These are phyloP conservation scores for Panaeolus papilionaceus DNA, from an alignment of 768 basidiomycete genomes.

Conservation along the genomic window DNA sequence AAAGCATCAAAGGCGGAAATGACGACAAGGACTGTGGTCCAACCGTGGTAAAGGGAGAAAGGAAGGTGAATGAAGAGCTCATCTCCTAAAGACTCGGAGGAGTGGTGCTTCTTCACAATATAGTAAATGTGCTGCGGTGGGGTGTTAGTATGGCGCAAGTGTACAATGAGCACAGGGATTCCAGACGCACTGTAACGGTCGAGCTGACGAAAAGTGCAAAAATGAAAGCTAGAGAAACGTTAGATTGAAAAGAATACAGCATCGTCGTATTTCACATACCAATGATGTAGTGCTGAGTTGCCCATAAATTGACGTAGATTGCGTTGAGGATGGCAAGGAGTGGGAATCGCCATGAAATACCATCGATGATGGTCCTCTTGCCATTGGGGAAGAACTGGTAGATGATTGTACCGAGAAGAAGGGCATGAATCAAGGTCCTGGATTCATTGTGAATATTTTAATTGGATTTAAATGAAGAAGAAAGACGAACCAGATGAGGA, in stretches of 20 bases:
- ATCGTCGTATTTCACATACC: slow-evolving; percentile 43
- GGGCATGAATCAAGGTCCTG: slow-evolving; percentile 88
- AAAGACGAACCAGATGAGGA: slow-evolving; percentile 78
- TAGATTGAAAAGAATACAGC: slow-evolving; percentile 18
- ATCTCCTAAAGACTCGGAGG: slow-evolving; percentile 66
- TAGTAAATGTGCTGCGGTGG: slow-evolving; percentile 86
- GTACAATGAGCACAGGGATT: slow-evolving; percentile 17
- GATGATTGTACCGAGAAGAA: slow-evolving; percentile 89
- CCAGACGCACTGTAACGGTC: slow-evolving; percentile 50
- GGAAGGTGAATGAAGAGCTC: slow-evolving; percentile 95
- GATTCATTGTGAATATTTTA: slow-evolving; percentile 18
- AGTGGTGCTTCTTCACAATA: slow-evolving; percentile 86
- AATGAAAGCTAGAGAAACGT: slow-evolving; percentile 69
- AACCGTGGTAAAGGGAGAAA: slow-evolving; percentile 95
- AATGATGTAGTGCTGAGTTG: slow-evolving; percentile 71
- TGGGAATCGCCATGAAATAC: slow-evolving; percentile 91
- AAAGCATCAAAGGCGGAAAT: slow-evolving; percentile 89
- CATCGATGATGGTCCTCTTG: slow-evolving; percentile 82
- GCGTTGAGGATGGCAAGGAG: slow-evolving; percentile 87
- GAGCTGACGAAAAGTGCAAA: slow-evolving; percentile 89
- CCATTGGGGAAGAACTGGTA: slow-evolving; percentile 87
- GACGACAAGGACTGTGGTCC: slow-evolving; percentile 85
- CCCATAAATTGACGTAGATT: slow-evolving; percentile 90
- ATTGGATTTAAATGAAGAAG: slow-evolving; percentile 17
- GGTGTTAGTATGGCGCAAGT: slow-evolving; percentile 32